These are phyloP conservation scores for Nitzschia sp. DNA, from an alignment of 108 stramenopile genomes.

Conservation along the genomic window DNA sequence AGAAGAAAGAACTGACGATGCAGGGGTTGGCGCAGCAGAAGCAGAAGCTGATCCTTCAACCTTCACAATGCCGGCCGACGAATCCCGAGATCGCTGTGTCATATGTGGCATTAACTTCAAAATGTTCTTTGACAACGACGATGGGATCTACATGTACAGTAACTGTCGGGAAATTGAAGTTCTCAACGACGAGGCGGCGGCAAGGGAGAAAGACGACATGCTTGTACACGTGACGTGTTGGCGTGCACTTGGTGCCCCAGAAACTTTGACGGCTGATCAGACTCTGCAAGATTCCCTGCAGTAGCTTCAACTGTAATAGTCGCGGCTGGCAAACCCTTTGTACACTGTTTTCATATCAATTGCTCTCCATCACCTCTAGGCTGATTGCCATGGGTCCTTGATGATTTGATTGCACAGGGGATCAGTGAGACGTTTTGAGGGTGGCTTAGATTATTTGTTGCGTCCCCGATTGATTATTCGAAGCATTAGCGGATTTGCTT, in stretches of 20 bases:
- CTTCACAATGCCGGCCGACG: slow-evolving; percentile 71
- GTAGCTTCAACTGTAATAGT: too few species aligned
- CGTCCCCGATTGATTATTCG: too few species aligned
- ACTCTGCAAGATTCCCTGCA: slow-evolving; percentile 38
- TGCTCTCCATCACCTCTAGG: too few species aligned
- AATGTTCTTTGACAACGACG: slow-evolving; percentile 90
- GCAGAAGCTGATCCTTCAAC: slow-evolving; percentile 25
- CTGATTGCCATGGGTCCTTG: too few species aligned
- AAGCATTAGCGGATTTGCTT: too few species aligned
- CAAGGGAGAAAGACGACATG: slow-evolving; percentile 55
- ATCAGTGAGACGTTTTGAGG: too few species aligned
- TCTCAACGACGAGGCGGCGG: slow-evolving; percentile 65
- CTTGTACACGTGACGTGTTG: slow-evolving; percentile 84
- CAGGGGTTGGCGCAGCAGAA: slow-evolving; percentile 18
- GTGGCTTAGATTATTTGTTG: too few species aligned
- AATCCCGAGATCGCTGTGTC: slow-evolving; percentile 73
- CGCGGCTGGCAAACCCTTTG: too few species aligned
- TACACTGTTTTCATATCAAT: too few species aligned
- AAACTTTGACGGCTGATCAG: slow-evolving; percentile 70
- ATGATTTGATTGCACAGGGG: too few species aligned
- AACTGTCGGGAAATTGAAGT: slow-evolving; percentile 84
- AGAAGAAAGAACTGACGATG: not conserved
- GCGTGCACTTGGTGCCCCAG: slow-evolving; percentile 74
- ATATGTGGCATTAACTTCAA: slow-evolving; percentile 87
- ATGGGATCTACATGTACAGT: slow-evolving; percentile 84